Percentiles rank a stretch among this genome's conserved stretches.
Evolutionary conservation across 371 early-diverging fungal species (phyloP).

Genomic region (Mortierella sp.): DNA sequence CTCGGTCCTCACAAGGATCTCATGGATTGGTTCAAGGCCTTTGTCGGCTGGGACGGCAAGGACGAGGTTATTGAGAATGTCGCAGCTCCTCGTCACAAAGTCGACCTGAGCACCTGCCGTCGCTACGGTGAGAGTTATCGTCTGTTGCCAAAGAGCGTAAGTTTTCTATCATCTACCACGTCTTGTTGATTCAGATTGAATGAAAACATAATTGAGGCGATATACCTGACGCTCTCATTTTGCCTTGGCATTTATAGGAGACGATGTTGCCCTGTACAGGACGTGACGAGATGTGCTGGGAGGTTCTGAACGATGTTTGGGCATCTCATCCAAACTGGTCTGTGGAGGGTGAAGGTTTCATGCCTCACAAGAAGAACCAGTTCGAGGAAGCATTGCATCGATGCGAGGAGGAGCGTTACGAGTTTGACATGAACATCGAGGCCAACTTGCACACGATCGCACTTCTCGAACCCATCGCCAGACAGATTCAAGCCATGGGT

Average conservation of each 20-base stretch:
- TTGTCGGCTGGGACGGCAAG: slow-evolving; percentile 91
- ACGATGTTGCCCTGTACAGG: slow-evolving; percentile 83
- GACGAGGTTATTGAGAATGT: slow-evolving; percentile 66
- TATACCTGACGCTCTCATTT: background rate
- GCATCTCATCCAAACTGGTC: slow-evolving; percentile 96
- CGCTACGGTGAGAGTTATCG: slow-evolving; percentile 84
- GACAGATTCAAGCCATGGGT: slow-evolving; percentile 83
- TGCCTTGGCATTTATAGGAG: slow-evolving; percentile 59
- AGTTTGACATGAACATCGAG: slow-evolving; percentile 98
- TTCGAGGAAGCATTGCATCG: slow-evolving; percentile 97
- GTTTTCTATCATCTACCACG: background rate
- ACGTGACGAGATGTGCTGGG: slow-evolving; percentile 89
- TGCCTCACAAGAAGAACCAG: slow-evolving; percentile 93
- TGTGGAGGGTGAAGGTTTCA: slow-evolving; percentile 96
- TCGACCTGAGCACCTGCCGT: slow-evolving; percentile 73
- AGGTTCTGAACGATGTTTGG: slow-evolving; percentile 97
- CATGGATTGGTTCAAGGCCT: slow-evolving; percentile 95
- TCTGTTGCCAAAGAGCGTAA: slow-evolving; percentile 77
- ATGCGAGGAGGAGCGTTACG: slow-evolving; percentile 99
- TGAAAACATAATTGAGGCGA: background rate
- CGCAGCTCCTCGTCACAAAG: slow-evolving; percentile 66
- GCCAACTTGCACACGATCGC: slow-evolving; percentile 94
- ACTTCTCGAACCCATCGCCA: slow-evolving; percentile 90
- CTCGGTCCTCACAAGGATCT: slow-evolving; percentile 84
- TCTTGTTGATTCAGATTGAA: background rate